A percentile compares a stretch with the other conserved stretches of the same genome.
These are phyloP conservation scores for Globisporangium lucens DNA, from an alignment of 352 stramenopile species.

Conservation along the genomic window DNA sequence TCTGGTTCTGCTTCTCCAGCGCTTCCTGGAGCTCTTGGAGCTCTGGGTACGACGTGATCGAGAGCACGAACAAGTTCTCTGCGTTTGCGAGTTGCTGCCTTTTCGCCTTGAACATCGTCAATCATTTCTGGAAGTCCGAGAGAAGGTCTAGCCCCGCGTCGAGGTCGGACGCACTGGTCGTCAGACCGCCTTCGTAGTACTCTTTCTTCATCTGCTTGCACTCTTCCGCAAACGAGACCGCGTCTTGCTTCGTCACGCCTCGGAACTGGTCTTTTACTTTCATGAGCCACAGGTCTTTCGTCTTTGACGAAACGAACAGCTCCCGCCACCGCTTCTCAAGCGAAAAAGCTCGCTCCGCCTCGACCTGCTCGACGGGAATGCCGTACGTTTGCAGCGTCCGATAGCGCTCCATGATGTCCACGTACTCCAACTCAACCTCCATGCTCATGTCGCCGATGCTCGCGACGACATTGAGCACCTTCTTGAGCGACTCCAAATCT, in stretches of 20 bases:
- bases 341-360: constrained; percentile 68
- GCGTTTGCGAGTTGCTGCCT: constrained; percentile 91
- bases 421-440: constrained; percentile 94
- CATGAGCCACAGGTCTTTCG: constrained; percentile 91
- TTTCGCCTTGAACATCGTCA: constrained; percentile 72
- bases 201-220: constrained; percentile 84
- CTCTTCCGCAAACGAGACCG: constrained; percentile 83
- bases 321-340: constrained; percentile 84
- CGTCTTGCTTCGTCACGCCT: constrained; percentile 91
- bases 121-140: constrained; percentile 75
- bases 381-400: constrained; percentile 80
- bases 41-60: constrained; percentile 90
- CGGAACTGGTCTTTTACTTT: constrained; percentile 95
- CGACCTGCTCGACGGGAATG: constrained; percentile 66
- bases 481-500: constrained; percentile 93
- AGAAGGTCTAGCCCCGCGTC: constrained; percentile 90
- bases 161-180: constrained; percentile 77
- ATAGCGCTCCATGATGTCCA: constrained; percentile 92
- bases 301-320: constrained; percentile 85
- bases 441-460: constrained; percentile 86
- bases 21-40: constrained; percentile 84
- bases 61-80: constrained; percentile 92
- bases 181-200: constrained; percentile 86
- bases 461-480: constrained; percentile 91
- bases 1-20: constrained; percentile 85